A percentile compares a stretch with the other conserved stretches of the same genome.
Conservation (phyloP, 2,329 filamentous ascomycete genomes). For the Piedraia hortae region DNA sequence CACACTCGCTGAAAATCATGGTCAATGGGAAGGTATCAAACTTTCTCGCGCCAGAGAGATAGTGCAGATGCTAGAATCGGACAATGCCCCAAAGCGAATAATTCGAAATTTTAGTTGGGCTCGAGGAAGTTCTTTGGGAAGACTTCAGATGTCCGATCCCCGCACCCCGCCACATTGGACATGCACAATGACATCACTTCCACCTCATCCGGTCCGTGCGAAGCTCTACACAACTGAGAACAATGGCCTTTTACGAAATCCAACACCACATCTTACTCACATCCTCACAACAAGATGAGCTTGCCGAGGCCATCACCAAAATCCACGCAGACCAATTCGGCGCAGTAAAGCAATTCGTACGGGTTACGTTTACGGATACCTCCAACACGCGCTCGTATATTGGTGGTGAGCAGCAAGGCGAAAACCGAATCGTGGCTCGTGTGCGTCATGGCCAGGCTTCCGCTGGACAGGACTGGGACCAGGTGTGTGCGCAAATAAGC, state of each 20-base stretch:
- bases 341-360: constrained; percentile 18
- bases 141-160: no score
- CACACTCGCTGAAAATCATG: no score
- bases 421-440: constrained; percentile 13
- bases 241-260: constrained; percentile 20
- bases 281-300: constrained; percentile 12
- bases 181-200: neutral
- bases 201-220: constrained; percentile 2
- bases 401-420: constrained; percentile 11
- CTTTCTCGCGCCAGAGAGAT: no score
- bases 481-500: constrained; percentile 6
- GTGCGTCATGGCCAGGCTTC: constrained; percentile 12
- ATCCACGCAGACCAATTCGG: constrained; percentile 18
- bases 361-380: constrained; percentile 15
- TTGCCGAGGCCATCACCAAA: constrained; percentile 16
- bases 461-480: constrained; percentile 10
- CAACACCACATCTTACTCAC: constrained; percentile 13
- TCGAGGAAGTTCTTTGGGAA: no score
- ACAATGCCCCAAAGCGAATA: no score
- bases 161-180: no score
- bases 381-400: constrained; percentile 9
- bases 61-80: no score
- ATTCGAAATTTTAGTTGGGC: no score
- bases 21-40: no score
- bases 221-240: no score